Evolutionary conservation across 768 basidiomycete species (phyloP), one percentile per base, ranked within the genome.

Genomic region (Mycena rebaudengoi): DNA sequence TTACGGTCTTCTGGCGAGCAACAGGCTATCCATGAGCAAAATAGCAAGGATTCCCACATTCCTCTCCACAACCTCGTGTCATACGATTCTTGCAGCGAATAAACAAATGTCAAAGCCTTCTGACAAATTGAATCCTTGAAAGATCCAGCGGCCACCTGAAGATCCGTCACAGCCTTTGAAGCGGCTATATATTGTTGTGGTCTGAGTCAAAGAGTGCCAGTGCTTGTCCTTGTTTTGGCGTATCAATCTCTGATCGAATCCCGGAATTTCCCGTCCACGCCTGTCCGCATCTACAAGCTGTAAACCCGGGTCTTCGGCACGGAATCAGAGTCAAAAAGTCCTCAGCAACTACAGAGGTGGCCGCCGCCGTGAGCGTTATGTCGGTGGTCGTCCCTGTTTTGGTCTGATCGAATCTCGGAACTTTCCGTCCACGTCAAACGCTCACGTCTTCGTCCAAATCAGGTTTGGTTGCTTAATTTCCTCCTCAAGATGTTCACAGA

Each of bases 391-490:
- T n/a, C n/a, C n/a, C n/a, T n/a, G n/a, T n/a, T n/a, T n/a, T 45
- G 29, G 52, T 21, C 37, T 54, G 39, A 41, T 54, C 39, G 23
- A 41, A 54, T 54, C 39, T 37, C 51, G 51, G 51, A 25, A 37
- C 26, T 51, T 35, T 11, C 37, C 51, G 37, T 41, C 52, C 37
- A 53, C 37, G 39, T 21, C 50, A 7, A n/a, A n/a, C n/a, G n/a
- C n/a, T n/a, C n/a, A n/a, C n/a, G n/a, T n/a, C n/a, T n/a, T n/a
- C n/a, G n/a, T n/a, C n/a, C n/a, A n/a, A n/a, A n/a, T n/a, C n/a
- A n/a, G n/a, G 14, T 40, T 40, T 40, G 39, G 39, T 14, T 20
- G 39, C 39, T 40, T 20, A 40, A 40, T 40, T 40, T 20, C 39
- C 39, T 5, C 21, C 39, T 40, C 21, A n/a, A n/a, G n/a, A n/a